These are phyloP conservation scores for Pyrus communis DNA, from an alignment of 306 rosid genomes.

Conservation along the genomic window DNA sequence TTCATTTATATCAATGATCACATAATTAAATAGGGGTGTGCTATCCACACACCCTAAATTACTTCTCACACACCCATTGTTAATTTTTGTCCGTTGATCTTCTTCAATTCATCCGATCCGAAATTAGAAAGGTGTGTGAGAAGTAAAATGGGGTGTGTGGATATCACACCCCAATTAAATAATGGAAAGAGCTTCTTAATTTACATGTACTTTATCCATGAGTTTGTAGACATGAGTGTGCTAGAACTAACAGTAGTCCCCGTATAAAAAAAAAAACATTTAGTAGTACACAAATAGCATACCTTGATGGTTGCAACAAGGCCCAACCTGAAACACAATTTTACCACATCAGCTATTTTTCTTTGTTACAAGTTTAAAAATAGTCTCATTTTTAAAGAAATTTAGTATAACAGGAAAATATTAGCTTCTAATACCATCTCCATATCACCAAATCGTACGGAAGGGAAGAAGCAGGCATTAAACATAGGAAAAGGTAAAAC, in stretches of 20 bases:
- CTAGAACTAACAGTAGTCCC: background rate
- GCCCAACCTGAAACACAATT: constrained; percentile 77
- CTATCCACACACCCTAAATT: too few relatives aligned
- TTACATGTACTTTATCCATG: background rate
- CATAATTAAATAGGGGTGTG: background rate
- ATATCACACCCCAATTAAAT: background rate
- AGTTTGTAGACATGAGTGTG: background rate
- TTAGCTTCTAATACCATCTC: too few relatives aligned
- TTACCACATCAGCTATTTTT: constrained; percentile 22
- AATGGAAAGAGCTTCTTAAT: background rate
- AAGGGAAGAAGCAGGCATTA: background rate
- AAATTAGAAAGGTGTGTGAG: too few relatives aligned
- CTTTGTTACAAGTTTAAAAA: background rate
- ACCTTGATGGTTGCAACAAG: constrained; percentile 97
- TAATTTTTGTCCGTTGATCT: too few relatives aligned
- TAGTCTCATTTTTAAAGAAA: background rate
- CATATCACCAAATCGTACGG: background rate
- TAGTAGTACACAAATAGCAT: constrained; percentile 10
- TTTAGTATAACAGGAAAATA: background rate
- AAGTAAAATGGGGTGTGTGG: too few relatives aligned
- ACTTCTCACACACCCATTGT: too few relatives aligned
- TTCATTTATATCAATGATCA: background rate
- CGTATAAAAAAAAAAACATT: background rate
- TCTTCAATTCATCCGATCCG: too few relatives aligned
- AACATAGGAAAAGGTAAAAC: background rate